A percentile compares a stretch with the other conserved stretches of the same genome.
phyloP scores from a whole-genome alignment of 148 eudicot species.

The Dysphania ambrosioides region DNA sequence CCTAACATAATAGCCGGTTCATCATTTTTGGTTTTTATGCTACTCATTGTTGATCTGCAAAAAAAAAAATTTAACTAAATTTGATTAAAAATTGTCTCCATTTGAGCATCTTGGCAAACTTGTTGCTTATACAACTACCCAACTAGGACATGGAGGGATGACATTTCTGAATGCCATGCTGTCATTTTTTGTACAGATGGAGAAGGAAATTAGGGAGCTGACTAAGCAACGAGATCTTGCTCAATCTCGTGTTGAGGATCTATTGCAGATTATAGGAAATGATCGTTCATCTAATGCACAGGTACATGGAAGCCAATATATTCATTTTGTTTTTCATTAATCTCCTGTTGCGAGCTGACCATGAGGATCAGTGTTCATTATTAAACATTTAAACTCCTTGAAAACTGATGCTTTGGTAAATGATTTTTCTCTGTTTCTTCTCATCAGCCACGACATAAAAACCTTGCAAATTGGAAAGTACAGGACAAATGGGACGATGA shows the following conservation, averaged over 20 bases:
- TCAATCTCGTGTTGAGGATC: slow-evolving; percentile 75
- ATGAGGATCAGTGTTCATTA: not conserved
- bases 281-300: slow-evolving; percentile 39
- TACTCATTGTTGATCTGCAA: not conserved
- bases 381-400: not conserved
- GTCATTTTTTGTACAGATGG: slow-evolving; percentile 47
- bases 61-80: too few relatives aligned
- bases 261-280: slow-evolving; percentile 50
- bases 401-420: slow-evolving; percentile 5
- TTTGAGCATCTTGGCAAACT: too few relatives aligned
- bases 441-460: slow-evolving; percentile 36
- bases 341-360: not conserved
- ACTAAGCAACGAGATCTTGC: slow-evolving; percentile 74
- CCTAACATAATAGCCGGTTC: not conserved
- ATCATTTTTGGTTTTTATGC: not conserved
- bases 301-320: slow-evolving; percentile 30
- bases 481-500: slow-evolving; percentile 49
- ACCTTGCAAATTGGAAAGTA: slow-evolving; percentile 41
- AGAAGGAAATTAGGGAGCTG: slow-evolving; percentile 72
- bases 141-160: too few relatives aligned
- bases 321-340: too few relatives aligned
- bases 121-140: too few relatives aligned
- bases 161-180: not conserved
- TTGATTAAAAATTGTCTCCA: too few relatives aligned
- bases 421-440: slow-evolving; percentile 7